phyloP scores from a whole-genome alignment of 108 stramenopile species.

The Cyclotella distinguenda region DNA sequence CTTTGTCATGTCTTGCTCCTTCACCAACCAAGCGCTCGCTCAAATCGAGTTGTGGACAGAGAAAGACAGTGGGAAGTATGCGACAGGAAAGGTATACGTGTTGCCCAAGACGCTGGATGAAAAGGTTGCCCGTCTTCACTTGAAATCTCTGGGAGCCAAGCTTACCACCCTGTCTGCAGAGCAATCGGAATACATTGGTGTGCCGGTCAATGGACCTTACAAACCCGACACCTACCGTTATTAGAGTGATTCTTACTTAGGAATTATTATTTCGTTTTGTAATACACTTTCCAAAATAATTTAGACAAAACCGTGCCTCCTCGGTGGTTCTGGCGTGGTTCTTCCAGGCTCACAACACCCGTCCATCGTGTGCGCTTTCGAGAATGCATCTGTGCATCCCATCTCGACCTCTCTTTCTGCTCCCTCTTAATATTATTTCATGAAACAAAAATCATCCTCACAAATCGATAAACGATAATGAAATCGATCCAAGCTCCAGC shows the following conservation, averaged over 20 bases:
- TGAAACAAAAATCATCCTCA: no score
- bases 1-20: constrained; percentile 99
- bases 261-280: neutral
- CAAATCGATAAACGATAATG: no score
- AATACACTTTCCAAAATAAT: no score
- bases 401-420: no score
- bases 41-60: constrained; percentile 99
- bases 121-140: constrained; percentile 98
- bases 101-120: constrained; percentile 98
- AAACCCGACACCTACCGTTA: constrained; percentile 99
- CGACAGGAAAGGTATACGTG: constrained; percentile 95
- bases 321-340: no score
- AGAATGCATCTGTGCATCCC: no score
- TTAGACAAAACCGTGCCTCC: no score
- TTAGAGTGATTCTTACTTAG: constrained; percentile 43
- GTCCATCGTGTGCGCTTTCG: no score
- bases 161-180: constrained; percentile 91
- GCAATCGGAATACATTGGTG: constrained; percentile 97
- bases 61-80: constrained; percentile 92
- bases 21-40: constrained; percentile 99
- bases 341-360: no score
- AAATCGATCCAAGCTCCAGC: no score
- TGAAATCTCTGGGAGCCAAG: constrained; percentile 93
- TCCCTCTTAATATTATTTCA: no score
- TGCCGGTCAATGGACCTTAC: constrained; percentile 93